phyloP scores from a whole-genome alignment of 441 rosid genomes.

The Pelargonium exstipulatum region DNA sequence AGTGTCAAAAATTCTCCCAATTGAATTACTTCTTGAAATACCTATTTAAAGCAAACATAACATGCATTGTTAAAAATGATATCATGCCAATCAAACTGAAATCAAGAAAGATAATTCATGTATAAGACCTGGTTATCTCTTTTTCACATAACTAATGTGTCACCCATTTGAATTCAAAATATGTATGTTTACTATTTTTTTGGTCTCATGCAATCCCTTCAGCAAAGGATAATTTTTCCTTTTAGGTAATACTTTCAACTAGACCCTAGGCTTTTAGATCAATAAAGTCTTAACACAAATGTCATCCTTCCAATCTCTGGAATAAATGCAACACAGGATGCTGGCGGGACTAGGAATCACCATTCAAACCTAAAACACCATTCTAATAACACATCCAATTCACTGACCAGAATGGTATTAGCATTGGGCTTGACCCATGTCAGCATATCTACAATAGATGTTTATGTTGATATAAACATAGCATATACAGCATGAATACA shows the following conservation, averaged over 20 bases:
- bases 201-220: not conserved
- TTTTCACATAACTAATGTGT: not conserved
- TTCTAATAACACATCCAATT: not conserved
- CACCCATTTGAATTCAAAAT: not conserved
- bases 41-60: conserved; percentile 39
- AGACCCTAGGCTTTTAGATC: not conserved
- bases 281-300: not conserved
- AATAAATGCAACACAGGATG: not conserved
- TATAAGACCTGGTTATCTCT: conserved; percentile 1
- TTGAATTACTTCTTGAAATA: conserved; percentile 72
- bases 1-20: conserved; percentile 71
- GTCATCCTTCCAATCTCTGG: not conserved
- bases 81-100: not conserved
- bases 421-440: conserved; percentile 6
- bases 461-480: not conserved
- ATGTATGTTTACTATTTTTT: not conserved
- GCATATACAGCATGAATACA: not conserved
- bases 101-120: not conserved
- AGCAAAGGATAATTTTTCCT: conserved; percentile 5
- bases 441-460: not conserved
- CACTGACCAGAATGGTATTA: not conserved
- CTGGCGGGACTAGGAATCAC: not conserved
- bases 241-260: not conserved
- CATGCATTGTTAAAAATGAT: conserved; percentile 13
- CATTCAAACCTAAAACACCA: not conserved